These are phyloP conservation scores for Dimargaris cristalligena DNA, from an alignment of 192 early-diverging fungal genomes.

Conservation along the genomic window DNA sequence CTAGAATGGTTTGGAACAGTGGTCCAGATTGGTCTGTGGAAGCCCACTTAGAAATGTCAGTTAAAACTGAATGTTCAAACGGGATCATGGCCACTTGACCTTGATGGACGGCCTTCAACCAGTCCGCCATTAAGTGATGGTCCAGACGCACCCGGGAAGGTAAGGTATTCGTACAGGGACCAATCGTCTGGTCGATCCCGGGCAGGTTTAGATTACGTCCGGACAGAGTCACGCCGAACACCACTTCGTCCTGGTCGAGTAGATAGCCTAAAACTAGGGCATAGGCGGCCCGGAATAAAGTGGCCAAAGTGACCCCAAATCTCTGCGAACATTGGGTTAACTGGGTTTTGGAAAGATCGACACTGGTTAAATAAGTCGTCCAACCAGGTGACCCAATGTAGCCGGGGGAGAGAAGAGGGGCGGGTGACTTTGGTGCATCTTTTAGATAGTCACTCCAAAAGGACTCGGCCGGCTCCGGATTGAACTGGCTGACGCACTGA, in stretches of 20 bases:
- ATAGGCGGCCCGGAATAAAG: constrained; percentile 3
- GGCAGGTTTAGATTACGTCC: constrained; percentile 5
- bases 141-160: neutral
- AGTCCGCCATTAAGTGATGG: neutral
- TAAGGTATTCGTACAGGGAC: constrained; percentile 7
- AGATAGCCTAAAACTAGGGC: neutral
- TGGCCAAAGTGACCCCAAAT: neutral
- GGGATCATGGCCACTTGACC: no score
- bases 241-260: neutral
- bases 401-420: neutral
- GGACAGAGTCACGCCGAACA: constrained; percentile 1
- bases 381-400: no score
- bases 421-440: neutral
- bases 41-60: no score
- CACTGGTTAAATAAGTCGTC: neutral
- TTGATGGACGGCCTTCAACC: no score
- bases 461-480: neutral
- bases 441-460: constrained; percentile 1
- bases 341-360: neutral
- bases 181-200: neutral
- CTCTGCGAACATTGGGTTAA: neutral
- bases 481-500: neutral
- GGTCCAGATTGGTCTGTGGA: no score
- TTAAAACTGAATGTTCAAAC: no score
- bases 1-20: no score